Base-by-base conservation (phyloP, 306 rosid genomes). In the Castanopsis chinensis region DNA sequence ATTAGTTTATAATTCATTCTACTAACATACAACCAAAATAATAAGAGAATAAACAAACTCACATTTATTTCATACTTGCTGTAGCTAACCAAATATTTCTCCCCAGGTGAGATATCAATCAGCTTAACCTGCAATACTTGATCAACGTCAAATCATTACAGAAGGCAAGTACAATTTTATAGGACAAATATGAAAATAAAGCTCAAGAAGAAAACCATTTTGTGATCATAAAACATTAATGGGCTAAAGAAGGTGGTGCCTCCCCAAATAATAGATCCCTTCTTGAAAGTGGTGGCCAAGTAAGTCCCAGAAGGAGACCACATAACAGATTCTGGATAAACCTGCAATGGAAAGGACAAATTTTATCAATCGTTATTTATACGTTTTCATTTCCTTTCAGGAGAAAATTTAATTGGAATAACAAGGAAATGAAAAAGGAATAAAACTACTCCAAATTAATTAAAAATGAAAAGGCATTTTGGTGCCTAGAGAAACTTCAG, bases 261-360 rank as follows among this genome's bases (percentile, higher is more conserved):
- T 58, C 90, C 90, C 90, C 90, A 84, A 73, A 84, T 86, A 52
- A 86, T 84, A 72, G 86, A 88, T 52, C 90, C 88, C 71, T 73
- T 88, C 41, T 86, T 80, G 78, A 81, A 86, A 54, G 82, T 69
- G 6, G 90, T 87, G 4, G 88, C 83, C 51, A 87, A 57, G 71
- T 76, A 87, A 19, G 88, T 87, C 71, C 88, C 90, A 19, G 84
- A 28, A 8, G 88, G 72, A 4, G 90, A 87, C 90, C 90, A 87
- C 45, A 8, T 41, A 41, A 41, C 45, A 41, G 45, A 41, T 41
- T 41, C 45, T 41, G 45, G 45, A 41, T 41, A 41, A 41, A 41
- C 45, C 45, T 41, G 45, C 45, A 41, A 41, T 41, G 45, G 45
- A 41, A 41, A 8, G 45, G 45, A 41, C 11, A 41, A 2, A 41